These are phyloP conservation scores for Ophiostoma ulmi DNA, from an alignment of 2,329 filamentous ascomycete species.

Conservation along the genomic window DNA sequence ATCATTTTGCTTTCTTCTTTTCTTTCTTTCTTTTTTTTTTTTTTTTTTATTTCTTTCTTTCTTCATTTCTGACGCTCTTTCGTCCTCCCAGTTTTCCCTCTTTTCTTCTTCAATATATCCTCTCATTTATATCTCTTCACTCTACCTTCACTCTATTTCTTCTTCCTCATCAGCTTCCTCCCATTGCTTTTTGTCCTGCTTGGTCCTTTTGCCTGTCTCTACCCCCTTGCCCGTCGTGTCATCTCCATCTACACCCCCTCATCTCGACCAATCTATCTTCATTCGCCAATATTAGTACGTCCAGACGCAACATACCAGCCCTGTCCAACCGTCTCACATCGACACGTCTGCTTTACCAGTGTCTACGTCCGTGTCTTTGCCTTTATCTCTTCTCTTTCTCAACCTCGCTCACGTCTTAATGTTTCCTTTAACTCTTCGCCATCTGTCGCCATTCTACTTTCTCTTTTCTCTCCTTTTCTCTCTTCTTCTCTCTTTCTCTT, in stretches of 20 bases:
- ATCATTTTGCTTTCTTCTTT: neutral
- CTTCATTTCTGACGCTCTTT: neutral
- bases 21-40: neutral
- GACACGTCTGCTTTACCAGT: neutral
- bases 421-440: neutral
- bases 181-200: neutral
- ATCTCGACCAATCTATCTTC: neutral
- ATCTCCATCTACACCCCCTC: slow-evolving; percentile 1
- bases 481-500: neutral
- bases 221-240: neutral
- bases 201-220: slow-evolving; percentile 5
- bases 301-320: neutral
- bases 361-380: neutral
- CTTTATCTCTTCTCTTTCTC: neutral
- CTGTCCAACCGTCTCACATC: neutral
- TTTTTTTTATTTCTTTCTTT: neutral
- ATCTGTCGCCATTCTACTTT: neutral
- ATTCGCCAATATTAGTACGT: neutral
- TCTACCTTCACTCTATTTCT: neutral
- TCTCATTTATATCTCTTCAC: neutral
- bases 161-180: neutral
- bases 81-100: neutral
- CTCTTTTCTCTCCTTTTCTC: neutral
- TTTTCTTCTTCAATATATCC: neutral
- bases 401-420: neutral